Conservation (phyloP, 108 stramenopile species). For the Craspedostauros australis region DNA sequence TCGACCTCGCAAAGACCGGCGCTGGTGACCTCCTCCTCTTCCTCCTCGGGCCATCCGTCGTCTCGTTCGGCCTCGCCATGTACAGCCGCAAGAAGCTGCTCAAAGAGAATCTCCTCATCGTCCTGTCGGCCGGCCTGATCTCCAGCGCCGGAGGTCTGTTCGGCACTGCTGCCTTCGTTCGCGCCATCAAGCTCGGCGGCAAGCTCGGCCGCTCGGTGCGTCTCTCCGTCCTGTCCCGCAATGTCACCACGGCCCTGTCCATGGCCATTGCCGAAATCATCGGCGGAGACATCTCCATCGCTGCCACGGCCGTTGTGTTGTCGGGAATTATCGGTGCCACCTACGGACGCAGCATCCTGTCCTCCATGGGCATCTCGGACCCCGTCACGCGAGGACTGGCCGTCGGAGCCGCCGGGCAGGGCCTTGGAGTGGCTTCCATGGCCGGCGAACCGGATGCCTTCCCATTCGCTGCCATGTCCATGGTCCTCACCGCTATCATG, state of each 20-base stretch:
- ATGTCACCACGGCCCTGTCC: constrained; percentile 88
- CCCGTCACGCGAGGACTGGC: constrained; percentile 82
- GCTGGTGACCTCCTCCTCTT: constrained; percentile 72
- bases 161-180: constrained; percentile 64
- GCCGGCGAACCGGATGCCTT: constrained; percentile 85
- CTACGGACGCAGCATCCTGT: constrained; percentile 72
- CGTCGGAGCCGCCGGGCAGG: constrained; percentile 88
- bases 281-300: constrained; percentile 80
- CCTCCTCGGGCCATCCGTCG: constrained; percentile 73
- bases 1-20: constrained; percentile 40
- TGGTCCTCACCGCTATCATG: constrained; percentile 81
- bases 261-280: constrained; percentile 79
- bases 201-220: constrained; percentile 37
- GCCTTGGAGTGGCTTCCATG: constrained; percentile 86
- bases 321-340: constrained; percentile 90
- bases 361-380: constrained; percentile 65
- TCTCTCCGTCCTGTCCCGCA: constrained; percentile 69
- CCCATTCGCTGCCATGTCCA: constrained; percentile 91
- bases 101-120: constrained; percentile 59
- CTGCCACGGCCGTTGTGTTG: constrained; percentile 80
- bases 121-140: constrained; percentile 43
- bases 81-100: constrained; percentile 56
- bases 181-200: constrained; percentile 46
- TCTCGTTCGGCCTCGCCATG: constrained; percentile 68
- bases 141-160: constrained; percentile 68